Evolutionary conservation across 306 rosid genomes (phyloP).

Genomic region (Prunus dulcis): DNA sequence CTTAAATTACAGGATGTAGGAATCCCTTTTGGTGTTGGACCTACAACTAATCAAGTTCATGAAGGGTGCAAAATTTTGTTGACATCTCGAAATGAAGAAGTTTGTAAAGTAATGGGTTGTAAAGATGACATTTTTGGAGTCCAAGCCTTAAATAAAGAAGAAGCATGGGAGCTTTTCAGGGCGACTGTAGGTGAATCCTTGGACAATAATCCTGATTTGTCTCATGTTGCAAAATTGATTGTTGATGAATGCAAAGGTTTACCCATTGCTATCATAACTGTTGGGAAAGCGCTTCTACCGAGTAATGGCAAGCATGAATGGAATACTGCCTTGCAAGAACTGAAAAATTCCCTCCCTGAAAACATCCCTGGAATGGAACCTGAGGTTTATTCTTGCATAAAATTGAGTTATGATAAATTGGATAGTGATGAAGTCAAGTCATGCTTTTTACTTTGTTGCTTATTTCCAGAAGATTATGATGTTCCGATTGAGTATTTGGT

Average conservation of each 20-base stretch:
- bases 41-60: neutral
- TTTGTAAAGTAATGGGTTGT: constrained; percentile 13
- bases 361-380: constrained; percentile 3
- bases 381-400: constrained; percentile 10
- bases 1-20: constrained; percentile 28
- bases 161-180: constrained; percentile 29
- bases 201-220: neutral
- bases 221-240: constrained; percentile 6
- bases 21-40: neutral
- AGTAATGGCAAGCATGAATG: neutral
- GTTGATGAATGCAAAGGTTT: constrained; percentile 31
- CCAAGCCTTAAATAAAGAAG: constrained; percentile 10
- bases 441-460: neutral
- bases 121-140: constrained; percentile 8
- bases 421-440: neutral
- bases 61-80: constrained; percentile 10
- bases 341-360: neutral
- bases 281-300: constrained; percentile 12
- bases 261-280: constrained; percentile 32
- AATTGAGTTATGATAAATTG: constrained; percentile 5
- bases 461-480: neutral
- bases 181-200: neutral
- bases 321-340: constrained; percentile 13
- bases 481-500: neutral
- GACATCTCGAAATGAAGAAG: constrained; percentile 29